Percentiles rank a stretch among this genome's conserved stretches.
Conservation (phyloP, 1,139 yeast species). For the Suhomyces bribrorum region DNA sequence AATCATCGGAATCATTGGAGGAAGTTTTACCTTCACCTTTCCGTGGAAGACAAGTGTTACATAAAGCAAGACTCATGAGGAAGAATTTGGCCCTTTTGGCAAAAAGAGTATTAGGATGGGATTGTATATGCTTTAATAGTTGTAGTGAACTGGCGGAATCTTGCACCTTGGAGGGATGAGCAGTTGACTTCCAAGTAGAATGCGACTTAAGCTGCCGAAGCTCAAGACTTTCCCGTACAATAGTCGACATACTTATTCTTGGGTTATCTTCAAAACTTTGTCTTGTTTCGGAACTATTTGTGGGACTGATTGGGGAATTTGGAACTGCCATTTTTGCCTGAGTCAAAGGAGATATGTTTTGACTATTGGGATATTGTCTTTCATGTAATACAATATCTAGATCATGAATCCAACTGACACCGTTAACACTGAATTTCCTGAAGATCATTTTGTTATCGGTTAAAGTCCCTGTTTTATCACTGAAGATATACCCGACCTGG, state of each 20-base stretch:
- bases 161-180: constrained; percentile 38
- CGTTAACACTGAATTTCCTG: constrained; percentile 80
- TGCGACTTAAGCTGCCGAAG: constrained; percentile 19
- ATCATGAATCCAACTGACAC: constrained; percentile 88
- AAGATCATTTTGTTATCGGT: constrained; percentile 91
- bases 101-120: constrained; percentile 68
- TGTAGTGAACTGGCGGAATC: constrained; percentile 45
- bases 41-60: constrained; percentile 86
- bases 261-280: constrained; percentile 10
- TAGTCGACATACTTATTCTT: constrained; percentile 35
- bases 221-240: constrained; percentile 36
- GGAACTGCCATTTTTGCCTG: constrained; percentile 1
- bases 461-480: constrained; percentile 96
- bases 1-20: background rate
- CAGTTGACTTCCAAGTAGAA: constrained; percentile 39
- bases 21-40: constrained; percentile 5
- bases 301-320: constrained; percentile 4
- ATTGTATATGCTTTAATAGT: constrained; percentile 67
- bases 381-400: constrained; percentile 47
- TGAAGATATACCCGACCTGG: constrained; percentile 90
- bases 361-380: constrained; percentile 7
- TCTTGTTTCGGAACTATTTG: constrained; percentile 10
- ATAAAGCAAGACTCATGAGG: constrained; percentile 76
- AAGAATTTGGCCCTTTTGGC: constrained; percentile 77
- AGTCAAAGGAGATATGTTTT: constrained; percentile 4